These are phyloP conservation scores for Metschnikowia bowlesiae DNA, from an alignment of 805 yeast species.

Conservation along the genomic window DNA sequence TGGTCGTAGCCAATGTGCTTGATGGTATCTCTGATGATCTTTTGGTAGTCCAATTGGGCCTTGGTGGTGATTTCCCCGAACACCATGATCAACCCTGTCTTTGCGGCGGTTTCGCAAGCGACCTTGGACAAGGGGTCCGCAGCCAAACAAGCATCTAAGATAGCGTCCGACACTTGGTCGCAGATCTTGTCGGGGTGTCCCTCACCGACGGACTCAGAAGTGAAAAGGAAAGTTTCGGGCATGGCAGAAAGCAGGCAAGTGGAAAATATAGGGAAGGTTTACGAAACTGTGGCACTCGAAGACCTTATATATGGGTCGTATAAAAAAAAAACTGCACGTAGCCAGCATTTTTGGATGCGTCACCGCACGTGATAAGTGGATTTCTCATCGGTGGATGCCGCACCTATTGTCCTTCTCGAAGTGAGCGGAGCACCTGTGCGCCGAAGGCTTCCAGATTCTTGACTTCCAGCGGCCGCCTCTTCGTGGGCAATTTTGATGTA, in stretches of 20 bases:
- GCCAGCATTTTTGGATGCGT: conserved; percentile 6
- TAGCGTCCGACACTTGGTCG: conserved; percentile 98
- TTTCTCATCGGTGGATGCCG: background rate
- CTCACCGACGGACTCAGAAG: conserved; percentile 90
- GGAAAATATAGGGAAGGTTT: background rate
- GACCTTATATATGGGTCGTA: conserved; percentile 6
- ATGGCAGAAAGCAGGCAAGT: conserved; percentile 3
- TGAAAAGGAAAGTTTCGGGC: conserved; percentile 52
- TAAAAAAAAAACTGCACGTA: conserved; percentile 2
- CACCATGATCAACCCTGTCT: conserved; percentile 99
- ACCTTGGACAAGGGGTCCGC: conserved; percentile 97
- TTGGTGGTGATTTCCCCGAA: conserved; percentile 99
- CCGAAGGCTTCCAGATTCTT: background rate
- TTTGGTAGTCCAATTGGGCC: conserved; percentile 93
- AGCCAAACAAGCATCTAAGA: conserved; percentile 93
- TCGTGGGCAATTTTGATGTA: background rate
- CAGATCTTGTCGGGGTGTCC: conserved; percentile 96
- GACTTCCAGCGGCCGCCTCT: too few relatives aligned
- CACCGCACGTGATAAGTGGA: conserved; percentile 10
- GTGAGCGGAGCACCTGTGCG: background rate
- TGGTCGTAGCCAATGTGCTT: conserved; percentile 97
- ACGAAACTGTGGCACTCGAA: conserved; percentile 4
- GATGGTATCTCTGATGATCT: conserved; percentile 96
- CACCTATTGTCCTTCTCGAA: background rate
- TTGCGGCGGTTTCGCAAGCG: conserved; percentile 98